Evolutionary conservation across 2,329 filamentous ascomycete species (phyloP).

Genomic region (Sporothrix brasiliensis): DNA sequence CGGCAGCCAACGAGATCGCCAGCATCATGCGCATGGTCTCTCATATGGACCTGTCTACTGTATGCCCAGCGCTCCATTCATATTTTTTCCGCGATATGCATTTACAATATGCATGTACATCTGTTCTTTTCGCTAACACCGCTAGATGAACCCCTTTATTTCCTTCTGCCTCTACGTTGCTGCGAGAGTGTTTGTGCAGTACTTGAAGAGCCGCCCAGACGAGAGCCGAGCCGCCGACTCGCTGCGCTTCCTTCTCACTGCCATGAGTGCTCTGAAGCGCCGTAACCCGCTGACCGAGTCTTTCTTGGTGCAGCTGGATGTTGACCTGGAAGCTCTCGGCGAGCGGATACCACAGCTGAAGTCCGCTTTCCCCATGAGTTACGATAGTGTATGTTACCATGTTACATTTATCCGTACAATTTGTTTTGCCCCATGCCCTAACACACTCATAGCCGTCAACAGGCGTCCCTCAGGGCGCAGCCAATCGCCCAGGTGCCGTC

Average conservation of each 20-base stretch:
- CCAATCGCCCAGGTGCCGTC: conserved; percentile 30
- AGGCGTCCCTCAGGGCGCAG: background rate
- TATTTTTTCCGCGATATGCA: background rate
- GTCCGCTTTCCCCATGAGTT: conserved; percentile 57
- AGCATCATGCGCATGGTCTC: conserved; percentile 95
- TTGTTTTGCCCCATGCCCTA: conserved; percentile 27
- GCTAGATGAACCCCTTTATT: conserved; percentile 90
- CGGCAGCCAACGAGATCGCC: conserved; percentile 89
- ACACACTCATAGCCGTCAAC: conserved; percentile 39
- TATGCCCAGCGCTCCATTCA: conserved; percentile 53
- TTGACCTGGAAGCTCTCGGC: conserved; percentile 79
- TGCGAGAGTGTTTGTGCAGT: conserved; percentile 91
- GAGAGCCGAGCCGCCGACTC: conserved; percentile 78
- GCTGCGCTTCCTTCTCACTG: conserved; percentile 84
- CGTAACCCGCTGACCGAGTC: conserved; percentile 92
- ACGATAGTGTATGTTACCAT: conserved; percentile 52
- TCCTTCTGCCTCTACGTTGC: conserved; percentile 97
- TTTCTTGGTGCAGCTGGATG: conserved; percentile 88
- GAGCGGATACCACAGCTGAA: conserved; percentile 62
- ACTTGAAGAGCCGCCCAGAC: conserved; percentile 88
- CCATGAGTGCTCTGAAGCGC: conserved; percentile 85
- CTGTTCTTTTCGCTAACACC: background rate
- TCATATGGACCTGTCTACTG: conserved; percentile 79
- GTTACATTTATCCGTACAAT: background rate
- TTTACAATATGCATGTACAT: too few species aligned